phyloP scores from a whole-genome alignment of 1,284 basidiomycete species.

The Fistulina hepatica region DNA sequence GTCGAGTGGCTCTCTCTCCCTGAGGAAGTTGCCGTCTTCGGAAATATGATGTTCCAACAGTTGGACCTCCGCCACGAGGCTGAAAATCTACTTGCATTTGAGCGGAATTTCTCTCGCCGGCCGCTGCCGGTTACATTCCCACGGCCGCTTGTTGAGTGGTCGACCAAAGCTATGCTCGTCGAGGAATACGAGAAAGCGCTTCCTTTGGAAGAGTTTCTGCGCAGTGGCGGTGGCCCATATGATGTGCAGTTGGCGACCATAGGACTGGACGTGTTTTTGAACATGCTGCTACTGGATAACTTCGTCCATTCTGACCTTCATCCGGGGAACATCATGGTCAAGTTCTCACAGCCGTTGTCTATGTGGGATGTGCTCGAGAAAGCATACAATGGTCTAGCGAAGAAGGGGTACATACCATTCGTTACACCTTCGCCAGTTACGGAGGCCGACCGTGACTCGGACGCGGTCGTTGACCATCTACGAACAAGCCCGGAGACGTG shows the following conservation, averaged over 20 bases:
- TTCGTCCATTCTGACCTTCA: slow-evolving; percentile 95
- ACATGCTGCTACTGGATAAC: slow-evolving; percentile 97
- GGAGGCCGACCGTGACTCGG: slow-evolving; percentile 39
- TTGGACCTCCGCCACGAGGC: slow-evolving; percentile 89
- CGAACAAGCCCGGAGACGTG: slow-evolving; percentile 54
- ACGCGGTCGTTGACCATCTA: slow-evolving; percentile 62
- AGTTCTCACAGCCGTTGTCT: slow-evolving; percentile 76
- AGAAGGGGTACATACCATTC: no score
- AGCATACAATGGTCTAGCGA: slow-evolving; percentile 33
- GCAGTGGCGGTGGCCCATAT: slow-evolving; percentile 84
- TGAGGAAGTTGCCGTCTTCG: slow-evolving; percentile 92
- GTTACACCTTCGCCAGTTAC: no score
- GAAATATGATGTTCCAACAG: slow-evolving; percentile 96
- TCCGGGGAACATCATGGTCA: slow-evolving; percentile 97
- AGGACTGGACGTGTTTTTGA: slow-evolving; percentile 92
- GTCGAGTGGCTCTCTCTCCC: slow-evolving; percentile 96
- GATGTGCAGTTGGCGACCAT: slow-evolving; percentile 86
- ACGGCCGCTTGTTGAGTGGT: slow-evolving; percentile 72
- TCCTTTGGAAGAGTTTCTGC: slow-evolving; percentile 82
- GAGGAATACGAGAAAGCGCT: slow-evolving; percentile 93
- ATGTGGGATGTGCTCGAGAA: slow-evolving; percentile 48
- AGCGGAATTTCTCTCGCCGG: slow-evolving; percentile 73
- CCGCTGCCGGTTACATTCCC: slow-evolving; percentile 86
- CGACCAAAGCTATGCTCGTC: slow-evolving; percentile 72
- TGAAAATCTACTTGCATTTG: slow-evolving; percentile 79